phyloP scores from a whole-genome alignment of 148 eudicot genomes.

The Vaccinium vitisidaea region DNA sequence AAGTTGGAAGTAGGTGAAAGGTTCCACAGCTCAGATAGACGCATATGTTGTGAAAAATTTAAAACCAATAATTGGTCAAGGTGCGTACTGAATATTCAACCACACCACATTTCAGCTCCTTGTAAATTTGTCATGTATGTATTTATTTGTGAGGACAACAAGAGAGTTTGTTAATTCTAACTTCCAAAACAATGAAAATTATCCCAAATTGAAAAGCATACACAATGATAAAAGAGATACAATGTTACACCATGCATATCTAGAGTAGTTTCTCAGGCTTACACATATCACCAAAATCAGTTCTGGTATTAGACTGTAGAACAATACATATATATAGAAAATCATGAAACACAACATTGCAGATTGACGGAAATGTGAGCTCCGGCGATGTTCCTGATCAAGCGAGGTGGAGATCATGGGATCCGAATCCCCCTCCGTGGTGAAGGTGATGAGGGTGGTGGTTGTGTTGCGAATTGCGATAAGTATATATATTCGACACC shows the following conservation, averaged over 20 bases:
- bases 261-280: neutral
- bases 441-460: slow-evolving; percentile 17
- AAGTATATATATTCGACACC: slow-evolving; percentile 18
- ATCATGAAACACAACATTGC: neutral
- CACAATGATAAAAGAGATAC: neutral
- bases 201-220: neutral
- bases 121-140: too few relatives aligned
- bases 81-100: too few relatives aligned
- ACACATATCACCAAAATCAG: neutral
- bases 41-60: too few relatives aligned
- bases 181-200: neutral
- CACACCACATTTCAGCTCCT: too few relatives aligned
- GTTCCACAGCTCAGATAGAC: too few relatives aligned
- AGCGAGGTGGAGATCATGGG: slow-evolving; percentile 27
- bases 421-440: slow-evolving; percentile 22
- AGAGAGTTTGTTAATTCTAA: neutral
- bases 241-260: neutral
- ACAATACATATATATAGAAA: neutral
- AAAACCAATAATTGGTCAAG: too few relatives aligned
- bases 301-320: neutral
- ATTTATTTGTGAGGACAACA: neutral
- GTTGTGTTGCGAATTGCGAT: slow-evolving; percentile 10
- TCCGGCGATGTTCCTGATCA: neutral
- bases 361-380: neutral
- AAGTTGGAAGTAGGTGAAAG: too few relatives aligned